Evolutionary conservation across 441 rosid species (phyloP), one percentile per base, ranked within the genome.

Genomic region (Rhodomyrtus psidioides): DNA sequence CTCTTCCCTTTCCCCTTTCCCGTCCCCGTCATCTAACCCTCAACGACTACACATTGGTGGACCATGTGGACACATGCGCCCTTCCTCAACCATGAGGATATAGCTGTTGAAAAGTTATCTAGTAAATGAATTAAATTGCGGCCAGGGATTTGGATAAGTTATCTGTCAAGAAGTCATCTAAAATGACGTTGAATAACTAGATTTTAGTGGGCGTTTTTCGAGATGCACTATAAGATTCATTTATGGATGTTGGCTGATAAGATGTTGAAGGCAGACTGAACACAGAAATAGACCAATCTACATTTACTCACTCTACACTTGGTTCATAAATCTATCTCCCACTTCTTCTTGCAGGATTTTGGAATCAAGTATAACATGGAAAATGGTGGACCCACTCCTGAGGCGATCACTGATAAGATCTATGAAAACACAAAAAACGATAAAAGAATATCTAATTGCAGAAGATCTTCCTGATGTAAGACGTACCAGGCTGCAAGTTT

Each of bases 341-440:
- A 9, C 46, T 12, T 53, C 49, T 34, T 42, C 53, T 75, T 89
- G 56, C 94, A 96, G 99, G 99, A 97, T 91, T 97, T 97, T 93
- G 99, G 99, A 84, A 96, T 96, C 90, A 97, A 97, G 93, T 97
- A 97, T 92, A 97, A 97, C 92, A 97, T 97, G 99, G 99, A 93
- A 91, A 97, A 95, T 85, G 99, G 99, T 86, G 99, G 99, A 85
- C 99, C 99, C 88, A 98, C 99, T 88, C 99, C 99, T 4, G 99
- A 97, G 92, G 96, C 92, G 74, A 93, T 97, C 88, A 97, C 99
- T 49, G 94, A 97, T 89, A 95, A 94, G 92, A 97, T 97, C 83
- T 97, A 92, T 90, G 98, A 97, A 90, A 96, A 95, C 93, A 96
- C 99, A 9, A 97, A 91, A n/a, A 92, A 93, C 94, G 83, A 95